A percentile compares a stretch with the other conserved stretches of the same genome.
Evolutionary conservation across 495 filamentous ascomycete species (phyloP).

Genomic region (Neurospora discreta): DNA sequence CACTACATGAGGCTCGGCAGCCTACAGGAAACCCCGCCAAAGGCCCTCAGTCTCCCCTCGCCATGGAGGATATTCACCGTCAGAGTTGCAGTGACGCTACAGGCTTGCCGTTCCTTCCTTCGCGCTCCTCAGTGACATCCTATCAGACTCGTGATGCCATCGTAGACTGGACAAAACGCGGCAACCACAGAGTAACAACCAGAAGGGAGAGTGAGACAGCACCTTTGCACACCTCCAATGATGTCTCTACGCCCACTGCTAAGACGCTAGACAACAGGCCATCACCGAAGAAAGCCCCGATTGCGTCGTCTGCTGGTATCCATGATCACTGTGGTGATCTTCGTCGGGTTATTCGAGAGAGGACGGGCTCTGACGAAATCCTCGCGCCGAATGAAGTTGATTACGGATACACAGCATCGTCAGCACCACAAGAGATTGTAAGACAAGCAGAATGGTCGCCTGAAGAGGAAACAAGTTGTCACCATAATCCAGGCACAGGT

Average conservation of each 20-base stretch:
- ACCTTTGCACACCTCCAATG: not conserved
- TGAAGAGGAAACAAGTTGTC: not conserved
- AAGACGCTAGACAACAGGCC: not conserved
- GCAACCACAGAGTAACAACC: not conserved
- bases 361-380: not conserved
- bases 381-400: not conserved
- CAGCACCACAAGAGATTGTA: not conserved
- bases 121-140: not conserved
- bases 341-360: not conserved
- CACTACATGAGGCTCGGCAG: not conserved
- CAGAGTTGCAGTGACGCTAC: not conserved
- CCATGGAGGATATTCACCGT: not conserved
- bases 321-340: not conserved
- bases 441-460: not conserved
- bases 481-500: conserved; percentile 3
- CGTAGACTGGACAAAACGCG: not conserved
- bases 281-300: not conserved
- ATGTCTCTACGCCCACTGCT: not conserved
- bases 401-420: not conserved
- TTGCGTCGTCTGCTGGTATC: not conserved
- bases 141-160: not conserved
- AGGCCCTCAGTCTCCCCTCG: not conserved
- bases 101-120: not conserved
- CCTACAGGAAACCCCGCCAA: not conserved
- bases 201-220: not conserved